Conservation (phyloP, 2,329 filamentous ascomycete species). For the Diaporthe sp. region DNA sequence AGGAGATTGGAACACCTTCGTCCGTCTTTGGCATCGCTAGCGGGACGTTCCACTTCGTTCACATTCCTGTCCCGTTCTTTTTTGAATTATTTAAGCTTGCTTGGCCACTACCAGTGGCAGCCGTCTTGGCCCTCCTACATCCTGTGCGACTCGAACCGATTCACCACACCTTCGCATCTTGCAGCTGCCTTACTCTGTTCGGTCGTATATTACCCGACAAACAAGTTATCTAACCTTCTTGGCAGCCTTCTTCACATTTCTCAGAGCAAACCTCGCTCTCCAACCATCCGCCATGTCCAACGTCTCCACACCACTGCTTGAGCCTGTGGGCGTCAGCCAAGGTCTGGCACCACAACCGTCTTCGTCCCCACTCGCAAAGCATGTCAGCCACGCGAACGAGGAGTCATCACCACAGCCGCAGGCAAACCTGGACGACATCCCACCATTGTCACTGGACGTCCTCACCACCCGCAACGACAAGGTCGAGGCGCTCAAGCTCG, state of each 20-base stretch:
- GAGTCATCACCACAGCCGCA: constrained; percentile 47
- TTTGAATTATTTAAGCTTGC: constrained; percentile 5
- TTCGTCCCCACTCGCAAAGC: constrained; percentile 53
- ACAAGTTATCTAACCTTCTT: constrained; percentile 41
- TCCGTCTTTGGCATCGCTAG: neutral
- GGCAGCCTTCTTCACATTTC: constrained; percentile 85
- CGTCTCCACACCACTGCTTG: constrained; percentile 74
- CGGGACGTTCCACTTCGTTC: neutral
- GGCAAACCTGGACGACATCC: constrained; percentile 64
- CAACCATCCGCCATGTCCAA: constrained; percentile 71
- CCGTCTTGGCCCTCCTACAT: constrained; percentile 9
- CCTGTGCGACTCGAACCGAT: neutral
- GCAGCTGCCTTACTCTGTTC: neutral
- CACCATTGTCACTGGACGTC: constrained; percentile 74
- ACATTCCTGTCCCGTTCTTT: neutral
- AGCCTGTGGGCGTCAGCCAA: constrained; percentile 54
- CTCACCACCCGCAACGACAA: constrained; percentile 71
- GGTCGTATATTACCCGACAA: neutral
- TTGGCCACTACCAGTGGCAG: constrained; percentile 7
- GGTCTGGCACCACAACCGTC: constrained; percentile 49
- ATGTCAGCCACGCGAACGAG: constrained; percentile 50
- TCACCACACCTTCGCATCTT: neutral
- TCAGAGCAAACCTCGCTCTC: constrained; percentile 84
- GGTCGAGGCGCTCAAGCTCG: constrained; percentile 76
- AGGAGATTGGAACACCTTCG: constrained; percentile 1